phyloP scores from a whole-genome alignment of 179 eudicot species.

The Actinidia arguta region DNA sequence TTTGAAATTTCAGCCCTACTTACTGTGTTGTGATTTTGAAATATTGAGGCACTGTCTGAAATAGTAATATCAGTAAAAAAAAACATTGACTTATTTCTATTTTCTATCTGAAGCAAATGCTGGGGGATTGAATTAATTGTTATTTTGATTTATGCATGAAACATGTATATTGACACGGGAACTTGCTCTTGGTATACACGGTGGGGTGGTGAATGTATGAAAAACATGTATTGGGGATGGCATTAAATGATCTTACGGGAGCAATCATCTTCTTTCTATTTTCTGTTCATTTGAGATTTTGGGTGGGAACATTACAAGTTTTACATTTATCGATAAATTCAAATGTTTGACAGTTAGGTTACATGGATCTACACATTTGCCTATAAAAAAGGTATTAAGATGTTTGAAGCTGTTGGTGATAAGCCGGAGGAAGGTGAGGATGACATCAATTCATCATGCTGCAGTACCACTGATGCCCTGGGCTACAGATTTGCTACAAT shows the following conservation, averaged over 20 bases:
- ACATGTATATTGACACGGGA: not conserved
- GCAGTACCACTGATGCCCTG: too few species aligned
- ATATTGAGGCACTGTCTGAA: too few species aligned
- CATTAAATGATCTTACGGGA: too few species aligned
- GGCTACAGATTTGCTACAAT: too few species aligned
- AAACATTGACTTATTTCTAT: not conserved
- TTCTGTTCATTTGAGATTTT: not conserved
- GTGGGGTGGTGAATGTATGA: not conserved
- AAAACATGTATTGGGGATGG: not conserved
- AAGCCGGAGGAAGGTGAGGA: too few species aligned
- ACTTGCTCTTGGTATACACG: not conserved
- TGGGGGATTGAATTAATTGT: not conserved
- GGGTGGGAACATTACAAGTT: not conserved
- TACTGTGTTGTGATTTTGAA: too few species aligned
- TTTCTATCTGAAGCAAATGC: constrained; percentile 2
- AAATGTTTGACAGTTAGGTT: not conserved
- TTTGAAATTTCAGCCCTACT: too few species aligned
- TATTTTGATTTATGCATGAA: not conserved
- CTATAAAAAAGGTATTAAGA: too few species aligned
- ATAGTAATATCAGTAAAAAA: not conserved
- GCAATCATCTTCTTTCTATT: too few species aligned
- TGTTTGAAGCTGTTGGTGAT: too few species aligned
- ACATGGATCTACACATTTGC: too few species aligned
- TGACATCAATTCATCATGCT: too few species aligned
- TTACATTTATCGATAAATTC: not conserved